phyloP scores from a whole-genome alignment of 345 rosid species.

The Syzygium aqueum region DNA sequence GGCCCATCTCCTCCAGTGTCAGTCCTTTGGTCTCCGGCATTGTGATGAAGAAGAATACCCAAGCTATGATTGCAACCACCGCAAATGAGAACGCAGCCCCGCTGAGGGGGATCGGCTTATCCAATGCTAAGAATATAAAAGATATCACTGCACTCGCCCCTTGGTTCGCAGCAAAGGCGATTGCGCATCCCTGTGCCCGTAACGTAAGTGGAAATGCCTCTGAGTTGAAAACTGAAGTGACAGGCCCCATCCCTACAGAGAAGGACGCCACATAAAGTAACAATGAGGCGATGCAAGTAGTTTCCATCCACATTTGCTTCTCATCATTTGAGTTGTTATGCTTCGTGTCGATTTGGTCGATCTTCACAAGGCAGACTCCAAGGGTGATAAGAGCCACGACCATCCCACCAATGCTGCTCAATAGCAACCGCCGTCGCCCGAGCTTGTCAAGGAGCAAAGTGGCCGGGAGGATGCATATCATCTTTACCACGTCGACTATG shows the following conservation, averaged over 20 bases:
- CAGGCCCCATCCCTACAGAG: conserved; percentile 83
- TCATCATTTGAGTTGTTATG: neutral
- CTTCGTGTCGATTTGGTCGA: conserved; percentile 21
- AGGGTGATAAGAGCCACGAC: conserved; percentile 28
- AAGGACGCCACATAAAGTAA: conserved; percentile 63
- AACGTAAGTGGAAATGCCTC: conserved; percentile 76
- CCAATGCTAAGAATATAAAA: conserved; percentile 33
- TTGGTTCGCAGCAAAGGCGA: conserved; percentile 56
- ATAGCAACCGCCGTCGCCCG: conserved; percentile 48
- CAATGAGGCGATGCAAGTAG: conserved; percentile 31
- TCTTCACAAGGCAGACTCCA: conserved; percentile 32
- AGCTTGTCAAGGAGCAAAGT: conserved; percentile 26
- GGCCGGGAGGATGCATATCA: conserved; percentile 50
- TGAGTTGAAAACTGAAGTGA: conserved; percentile 66
- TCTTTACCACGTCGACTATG: conserved; percentile 52
- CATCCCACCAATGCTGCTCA: conserved; percentile 67
- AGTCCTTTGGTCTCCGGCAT: conserved; percentile 75
- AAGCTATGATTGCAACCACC: conserved; percentile 36
- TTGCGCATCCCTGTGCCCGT: conserved; percentile 69
- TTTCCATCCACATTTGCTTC: conserved; percentile 43
- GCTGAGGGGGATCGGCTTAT: conserved; percentile 39
- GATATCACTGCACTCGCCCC: conserved; percentile 58
- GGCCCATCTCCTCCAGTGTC: conserved; percentile 63
- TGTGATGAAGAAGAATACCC: conserved; percentile 38
- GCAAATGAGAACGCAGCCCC: conserved; percentile 68